Percentiles rank a stretch among this genome's conserved stretches.
Conservation (phyloP, 2,329 filamentous ascomycete species). For the Myriosclerotinia scirpicola region DNA sequence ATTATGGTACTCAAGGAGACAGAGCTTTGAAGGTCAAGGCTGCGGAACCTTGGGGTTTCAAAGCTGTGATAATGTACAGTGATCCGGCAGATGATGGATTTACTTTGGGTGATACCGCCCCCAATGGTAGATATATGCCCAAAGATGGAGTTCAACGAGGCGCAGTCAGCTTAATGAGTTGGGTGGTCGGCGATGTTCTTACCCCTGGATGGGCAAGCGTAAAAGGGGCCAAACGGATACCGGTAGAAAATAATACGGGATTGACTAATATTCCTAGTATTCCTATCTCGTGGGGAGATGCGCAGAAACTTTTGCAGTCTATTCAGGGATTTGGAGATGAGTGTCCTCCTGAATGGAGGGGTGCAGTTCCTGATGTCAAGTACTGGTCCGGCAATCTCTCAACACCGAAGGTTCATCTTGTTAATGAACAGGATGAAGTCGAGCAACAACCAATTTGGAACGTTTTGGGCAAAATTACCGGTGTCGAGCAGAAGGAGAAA, state of each 20-base stretch:
- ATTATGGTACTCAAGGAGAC: slow-evolving; percentile 73
- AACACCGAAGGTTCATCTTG: slow-evolving; percentile 76
- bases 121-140: slow-evolving; percentile 77
- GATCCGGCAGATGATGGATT: slow-evolving; percentile 87
- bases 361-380: slow-evolving; percentile 73
- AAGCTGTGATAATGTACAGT: slow-evolving; percentile 87
- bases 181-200: slow-evolving; percentile 86
- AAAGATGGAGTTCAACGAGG: slow-evolving; percentile 80
- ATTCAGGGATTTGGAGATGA: slow-evolving; percentile 72
- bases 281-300: slow-evolving; percentile 86
- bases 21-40: slow-evolving; percentile 82
- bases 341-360: slow-evolving; percentile 70
- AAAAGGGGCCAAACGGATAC: slow-evolving; percentile 63
- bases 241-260: slow-evolving; percentile 67
- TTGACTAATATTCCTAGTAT: slow-evolving; percentile 85
- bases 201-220: slow-evolving; percentile 83
- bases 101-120: slow-evolving; percentile 67
- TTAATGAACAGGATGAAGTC: slow-evolving; percentile 84
- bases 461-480: slow-evolving; percentile 77
- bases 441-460: slow-evolving; percentile 88
- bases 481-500: slow-evolving; percentile 80
- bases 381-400: slow-evolving; percentile 82
- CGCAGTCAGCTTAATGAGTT: slow-evolving; percentile 75
- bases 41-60: slow-evolving; percentile 81
- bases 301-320: slow-evolving; percentile 72